Evolutionary conservation across 495 filamentous ascomycete genomes (phyloP).

Genomic region (Neurospora pannonica): DNA sequence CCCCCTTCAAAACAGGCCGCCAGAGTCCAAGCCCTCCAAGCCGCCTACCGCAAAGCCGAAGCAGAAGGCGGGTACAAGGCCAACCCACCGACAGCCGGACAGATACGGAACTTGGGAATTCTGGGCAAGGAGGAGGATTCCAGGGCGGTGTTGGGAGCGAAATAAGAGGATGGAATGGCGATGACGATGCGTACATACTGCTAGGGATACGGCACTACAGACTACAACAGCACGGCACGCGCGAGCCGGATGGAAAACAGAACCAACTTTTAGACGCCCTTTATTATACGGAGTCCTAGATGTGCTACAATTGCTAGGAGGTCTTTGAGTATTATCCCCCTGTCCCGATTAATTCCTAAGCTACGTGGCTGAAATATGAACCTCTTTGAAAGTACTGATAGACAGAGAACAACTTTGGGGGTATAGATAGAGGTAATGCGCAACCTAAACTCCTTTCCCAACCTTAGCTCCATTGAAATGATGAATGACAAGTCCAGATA

Average conservation of each 20-base stretch:
- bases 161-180: constrained; percentile 4
- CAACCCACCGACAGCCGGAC: constrained; percentile 58
- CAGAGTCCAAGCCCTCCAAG: constrained; percentile 68
- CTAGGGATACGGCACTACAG: background rate
- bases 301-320: background rate
- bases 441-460: background rate
- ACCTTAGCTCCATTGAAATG: background rate
- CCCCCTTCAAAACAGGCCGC: constrained; percentile 48
- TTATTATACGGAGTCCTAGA: background rate
- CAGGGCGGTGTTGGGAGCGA: constrained; percentile 45
- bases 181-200: background rate
- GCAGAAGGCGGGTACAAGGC: constrained; percentile 60
- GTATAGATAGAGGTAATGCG: background rate
- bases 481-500: background rate
- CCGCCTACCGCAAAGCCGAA: constrained; percentile 76
- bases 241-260: background rate
- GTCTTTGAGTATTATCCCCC: background rate
- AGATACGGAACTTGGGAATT: constrained; percentile 76
- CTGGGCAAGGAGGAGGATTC: constrained; percentile 75
- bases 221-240: background rate
- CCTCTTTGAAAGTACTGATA: background rate
- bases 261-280: background rate
- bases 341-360: background rate
- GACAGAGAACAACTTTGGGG: background rate
- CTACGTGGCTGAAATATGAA: background rate